These are phyloP conservation scores for Aspergillus jensenii DNA, from an alignment of 2,329 filamentous ascomycete genomes.

Conservation along the genomic window DNA sequence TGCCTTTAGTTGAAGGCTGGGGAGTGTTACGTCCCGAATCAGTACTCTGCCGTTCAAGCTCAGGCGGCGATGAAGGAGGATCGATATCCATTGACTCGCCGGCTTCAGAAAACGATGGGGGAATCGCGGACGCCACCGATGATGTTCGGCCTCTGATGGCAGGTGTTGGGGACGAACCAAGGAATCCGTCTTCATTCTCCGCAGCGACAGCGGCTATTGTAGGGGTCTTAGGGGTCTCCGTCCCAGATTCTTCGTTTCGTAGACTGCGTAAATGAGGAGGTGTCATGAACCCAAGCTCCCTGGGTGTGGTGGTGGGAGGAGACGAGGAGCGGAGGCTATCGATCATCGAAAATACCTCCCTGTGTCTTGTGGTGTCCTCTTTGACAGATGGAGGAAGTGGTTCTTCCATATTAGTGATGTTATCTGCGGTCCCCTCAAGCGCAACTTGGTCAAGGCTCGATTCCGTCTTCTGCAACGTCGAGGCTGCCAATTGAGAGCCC, in stretches of 20 bases:
- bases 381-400: slow-evolving; percentile 51
- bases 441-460: slow-evolving; percentile 36
- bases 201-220: slow-evolving; percentile 37
- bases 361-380: slow-evolving; percentile 70
- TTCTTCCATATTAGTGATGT: slow-evolving; percentile 69
- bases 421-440: slow-evolving; percentile 59
- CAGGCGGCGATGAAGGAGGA: slow-evolving; percentile 38
- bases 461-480: slow-evolving; percentile 29
- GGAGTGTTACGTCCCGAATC: slow-evolving; percentile 18
- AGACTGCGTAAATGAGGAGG: slow-evolving; percentile 29
- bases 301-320: slow-evolving; percentile 27
- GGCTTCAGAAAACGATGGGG: slow-evolving; percentile 36
- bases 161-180: slow-evolving; percentile 55
- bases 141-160: slow-evolving; percentile 36
- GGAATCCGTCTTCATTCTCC: slow-evolving; percentile 46
- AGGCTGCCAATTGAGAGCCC: slow-evolving; percentile 14
- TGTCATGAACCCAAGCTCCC: slow-evolving; percentile 27
- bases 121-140: slow-evolving; percentile 27
- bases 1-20: slow-evolving; percentile 5
- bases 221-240: slow-evolving; percentile 42
- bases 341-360: slow-evolving; percentile 65
- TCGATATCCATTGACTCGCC: slow-evolving; percentile 25
- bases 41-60: slow-evolving; percentile 23
- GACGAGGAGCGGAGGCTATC: slow-evolving; percentile 61
- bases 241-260: slow-evolving; percentile 22